Evolutionary conservation across 495 filamentous ascomycete genomes (phyloP), one percentile per base, ranked within the genome.

Genomic region (Apiosordaria backusii): DNA sequence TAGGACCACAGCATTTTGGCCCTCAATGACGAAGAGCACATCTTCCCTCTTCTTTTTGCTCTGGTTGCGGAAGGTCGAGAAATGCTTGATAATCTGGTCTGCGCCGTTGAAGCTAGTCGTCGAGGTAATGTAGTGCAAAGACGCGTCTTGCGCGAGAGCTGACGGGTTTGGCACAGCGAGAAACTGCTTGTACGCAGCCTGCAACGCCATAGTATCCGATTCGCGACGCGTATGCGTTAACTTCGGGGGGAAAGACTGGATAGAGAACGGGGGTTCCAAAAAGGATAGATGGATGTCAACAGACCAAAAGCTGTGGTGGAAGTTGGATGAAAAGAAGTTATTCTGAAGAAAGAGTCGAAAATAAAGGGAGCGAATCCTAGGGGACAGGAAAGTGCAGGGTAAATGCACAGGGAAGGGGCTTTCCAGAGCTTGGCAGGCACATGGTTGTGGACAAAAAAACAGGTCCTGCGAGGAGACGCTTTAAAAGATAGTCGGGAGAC

Each of bases 41-140:
- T 88, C 85, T 76, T 97, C 86, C 62, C 87, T 85, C 73, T 90
- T 92, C 82, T 91, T 96, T 79, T 89, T 91, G 62, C 93, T 75
- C 72, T 89, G 83, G 65, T 83, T 85, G 24, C 81, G 78, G 73
- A 92, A 85, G 35, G 83, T 82, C 65, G 75, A 78, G 62, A 97
- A 75, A 77, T 98, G 93, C 77, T 89, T 91, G 74, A 92, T 76
- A 71, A 98, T 91, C 13, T 88, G 85, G 55, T 88, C 82, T 23
- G 88, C 68, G 62, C 89, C 85, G 61, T 85, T 84, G 69, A 93
- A 78, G 67, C 86, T 88, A 35, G 89, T 90, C 29, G 92, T 87
- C n/a, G 92, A 94, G 58, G 95, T 90, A 75, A 98, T 90, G 81
- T 98, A 99, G 80, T 94, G 87, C 72, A 96, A 81, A 52, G 92